A percentile compares a stretch with the other conserved stretches of the same genome.
These are phyloP conservation scores for Hypoxylon sp. DNA, from an alignment of 2,329 filamentous ascomycete genomes.

Conservation along the genomic window DNA sequence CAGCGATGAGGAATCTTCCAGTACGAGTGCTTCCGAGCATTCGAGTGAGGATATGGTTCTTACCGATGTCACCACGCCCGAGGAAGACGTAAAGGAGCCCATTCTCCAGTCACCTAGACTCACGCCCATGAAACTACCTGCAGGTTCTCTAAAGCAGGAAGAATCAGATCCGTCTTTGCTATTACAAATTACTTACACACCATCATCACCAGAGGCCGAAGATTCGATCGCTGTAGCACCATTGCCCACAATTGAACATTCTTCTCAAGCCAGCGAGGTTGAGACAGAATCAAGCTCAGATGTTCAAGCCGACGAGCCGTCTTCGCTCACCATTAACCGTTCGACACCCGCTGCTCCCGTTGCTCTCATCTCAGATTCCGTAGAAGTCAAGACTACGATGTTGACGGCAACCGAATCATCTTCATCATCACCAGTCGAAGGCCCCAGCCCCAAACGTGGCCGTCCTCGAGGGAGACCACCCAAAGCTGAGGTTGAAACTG, in stretches of 20 bases:
- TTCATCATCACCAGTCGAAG: constrained; percentile 14
- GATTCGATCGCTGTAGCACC: constrained; percentile 39
- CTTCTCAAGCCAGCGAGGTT: constrained; percentile 6
- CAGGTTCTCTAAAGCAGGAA: constrained; percentile 51
- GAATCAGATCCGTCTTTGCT: constrained; percentile 46
- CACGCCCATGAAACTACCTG: constrained; percentile 48
- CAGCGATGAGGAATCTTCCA: constrained; percentile 52
- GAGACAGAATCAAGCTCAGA: constrained; percentile 12
- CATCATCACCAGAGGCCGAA: constrained; percentile 21
- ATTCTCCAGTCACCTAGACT: constrained; percentile 52
- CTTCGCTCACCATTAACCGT: constrained; percentile 24
- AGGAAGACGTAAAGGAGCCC: constrained; percentile 59
- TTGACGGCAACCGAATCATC: constrained; percentile 3
- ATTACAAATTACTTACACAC: constrained; percentile 40
- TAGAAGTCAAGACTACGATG: constrained; percentile 8
- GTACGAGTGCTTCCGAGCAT: constrained; percentile 50
- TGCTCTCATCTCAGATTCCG: constrained; percentile 13
- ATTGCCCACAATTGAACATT: constrained; percentile 35
- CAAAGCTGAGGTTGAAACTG: constrained; percentile 52
- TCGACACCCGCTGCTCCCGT: constrained; percentile 19
- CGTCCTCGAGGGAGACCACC: constrained; percentile 41
- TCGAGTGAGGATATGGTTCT: constrained; percentile 49
- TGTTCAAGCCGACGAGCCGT: constrained; percentile 19
- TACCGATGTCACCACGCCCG: constrained; percentile 64
- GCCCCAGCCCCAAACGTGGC: constrained; percentile 32